phyloP scores from a whole-genome alignment of 139 green algal genomes.

The Tetraselmis chui region DNA sequence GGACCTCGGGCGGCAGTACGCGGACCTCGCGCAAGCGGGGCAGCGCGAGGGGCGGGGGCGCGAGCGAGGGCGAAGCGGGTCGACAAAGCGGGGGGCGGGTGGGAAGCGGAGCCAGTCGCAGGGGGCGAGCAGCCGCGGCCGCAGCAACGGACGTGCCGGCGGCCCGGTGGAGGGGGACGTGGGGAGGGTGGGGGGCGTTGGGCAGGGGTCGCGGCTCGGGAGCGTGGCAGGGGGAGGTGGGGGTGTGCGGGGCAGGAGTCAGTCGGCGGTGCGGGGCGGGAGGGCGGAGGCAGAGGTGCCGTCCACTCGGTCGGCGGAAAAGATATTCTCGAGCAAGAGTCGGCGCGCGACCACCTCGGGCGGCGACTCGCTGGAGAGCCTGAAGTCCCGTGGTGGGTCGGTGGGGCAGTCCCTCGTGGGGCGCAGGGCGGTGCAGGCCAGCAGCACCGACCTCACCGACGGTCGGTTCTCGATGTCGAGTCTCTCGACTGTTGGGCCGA shows the following conservation, averaged over 20 bases:
- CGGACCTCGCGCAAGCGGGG: no score
- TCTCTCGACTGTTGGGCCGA: no score
- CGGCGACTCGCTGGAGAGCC: neutral
- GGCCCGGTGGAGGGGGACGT: no score
- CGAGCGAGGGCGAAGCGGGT: neutral
- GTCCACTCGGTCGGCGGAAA: neutral
- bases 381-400: neutral
- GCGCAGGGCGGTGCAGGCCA: neutral
- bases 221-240: no score
- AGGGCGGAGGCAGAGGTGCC: no score
- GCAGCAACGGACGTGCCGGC: no score
- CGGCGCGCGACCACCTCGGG: neutral
- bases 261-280: no score
- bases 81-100: no score
- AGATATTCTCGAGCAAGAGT: neutral
- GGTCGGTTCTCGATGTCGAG: neutral
- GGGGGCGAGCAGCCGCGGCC: neutral
- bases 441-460: neutral
- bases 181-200: no score
- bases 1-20: no score
- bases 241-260: no score
- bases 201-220: no score
- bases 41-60: neutral
- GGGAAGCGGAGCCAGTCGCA: neutral
- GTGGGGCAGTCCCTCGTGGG: neutral